Percentiles rank a stretch among this genome's conserved stretches.
phyloP scores from a whole-genome alignment of 2,329 filamentous ascomycete species.

The Ophiostoma pallidulum region DNA sequence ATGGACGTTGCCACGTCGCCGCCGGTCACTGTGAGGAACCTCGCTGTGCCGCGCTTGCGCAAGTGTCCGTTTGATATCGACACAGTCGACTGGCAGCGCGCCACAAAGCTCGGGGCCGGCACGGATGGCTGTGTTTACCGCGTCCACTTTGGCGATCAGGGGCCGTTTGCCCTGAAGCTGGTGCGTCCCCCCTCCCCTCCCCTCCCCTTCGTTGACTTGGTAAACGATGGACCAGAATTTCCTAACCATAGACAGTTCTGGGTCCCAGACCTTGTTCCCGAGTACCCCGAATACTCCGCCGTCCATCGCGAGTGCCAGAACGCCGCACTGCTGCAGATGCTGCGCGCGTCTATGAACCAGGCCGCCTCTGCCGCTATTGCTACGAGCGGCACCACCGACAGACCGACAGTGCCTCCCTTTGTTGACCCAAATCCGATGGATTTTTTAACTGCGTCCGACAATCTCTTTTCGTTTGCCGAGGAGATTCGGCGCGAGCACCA shows the following conservation, averaged over 20 bases:
- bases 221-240: too few relatives aligned
- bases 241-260: conserved; percentile 3
- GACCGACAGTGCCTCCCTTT: background rate
- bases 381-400: too few relatives aligned
- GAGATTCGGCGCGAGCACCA: background rate
- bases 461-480: conserved; percentile 2
- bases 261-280: background rate
- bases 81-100: conserved; percentile 5
- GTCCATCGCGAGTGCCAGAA: conserved; percentile 11
- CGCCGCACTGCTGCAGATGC: conserved; percentile 5
- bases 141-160: conserved; percentile 9
- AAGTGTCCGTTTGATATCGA: conserved; percentile 9
- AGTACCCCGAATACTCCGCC: conserved; percentile 1
- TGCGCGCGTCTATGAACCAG: conserved; percentile 3
- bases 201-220: too few relatives aligned
- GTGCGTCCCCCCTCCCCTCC: background rate
- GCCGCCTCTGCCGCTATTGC: background rate
- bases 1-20: too few relatives aligned
- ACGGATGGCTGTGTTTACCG: conserved; percentile 6
- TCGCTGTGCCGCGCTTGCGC: conserved; percentile 8
- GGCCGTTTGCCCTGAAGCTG: conserved; percentile 10
- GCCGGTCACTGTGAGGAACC: too few relatives aligned
- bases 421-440: background rate
- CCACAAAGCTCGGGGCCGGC: background rate
- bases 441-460: background rate